Percentiles rank a stretch among this genome's conserved stretches.
phyloP scores from a whole-genome alignment of 352 stramenopile genomes.

The Pelagophyceae sp. region DNA sequence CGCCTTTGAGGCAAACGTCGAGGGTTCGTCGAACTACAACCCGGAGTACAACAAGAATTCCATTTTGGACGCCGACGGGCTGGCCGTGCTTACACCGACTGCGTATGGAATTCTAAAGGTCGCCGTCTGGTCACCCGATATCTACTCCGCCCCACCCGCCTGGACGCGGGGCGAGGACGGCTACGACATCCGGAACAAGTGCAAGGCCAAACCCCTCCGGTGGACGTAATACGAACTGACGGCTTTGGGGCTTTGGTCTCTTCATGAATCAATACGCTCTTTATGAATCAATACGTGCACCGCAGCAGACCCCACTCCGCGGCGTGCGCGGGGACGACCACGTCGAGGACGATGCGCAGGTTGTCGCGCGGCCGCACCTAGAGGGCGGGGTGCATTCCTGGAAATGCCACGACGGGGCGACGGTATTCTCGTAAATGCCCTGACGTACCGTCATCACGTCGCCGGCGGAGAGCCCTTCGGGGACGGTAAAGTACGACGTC shows the following conservation, averaged over 20 bases:
- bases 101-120: not conserved
- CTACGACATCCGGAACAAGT: constrained; percentile 4
- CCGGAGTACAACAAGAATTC: not conserved
- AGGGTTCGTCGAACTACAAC: not conserved
- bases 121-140: constrained; percentile 3
- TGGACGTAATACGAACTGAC: no score
- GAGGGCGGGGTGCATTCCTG: no score
- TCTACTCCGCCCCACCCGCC: not conserved
- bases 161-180: not conserved
- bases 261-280: no score
- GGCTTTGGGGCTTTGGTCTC: no score
- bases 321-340: not conserved
- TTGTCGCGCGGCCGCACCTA: not conserved
- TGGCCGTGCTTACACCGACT: not conserved
- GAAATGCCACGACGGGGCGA: no score
- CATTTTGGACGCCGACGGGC: not conserved
- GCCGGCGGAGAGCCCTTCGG: no score
- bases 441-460: no score
- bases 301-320: not conserved
- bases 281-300: not conserved
- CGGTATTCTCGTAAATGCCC: no score
- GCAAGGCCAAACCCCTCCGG: not conserved
- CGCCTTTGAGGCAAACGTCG: not conserved
- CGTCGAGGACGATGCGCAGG: no score
- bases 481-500: no score